A percentile compares a stretch with the other conserved stretches of the same genome.
phyloP scores from a whole-genome alignment of 345 rosid genomes.

The Pelargonium nanum region DNA sequence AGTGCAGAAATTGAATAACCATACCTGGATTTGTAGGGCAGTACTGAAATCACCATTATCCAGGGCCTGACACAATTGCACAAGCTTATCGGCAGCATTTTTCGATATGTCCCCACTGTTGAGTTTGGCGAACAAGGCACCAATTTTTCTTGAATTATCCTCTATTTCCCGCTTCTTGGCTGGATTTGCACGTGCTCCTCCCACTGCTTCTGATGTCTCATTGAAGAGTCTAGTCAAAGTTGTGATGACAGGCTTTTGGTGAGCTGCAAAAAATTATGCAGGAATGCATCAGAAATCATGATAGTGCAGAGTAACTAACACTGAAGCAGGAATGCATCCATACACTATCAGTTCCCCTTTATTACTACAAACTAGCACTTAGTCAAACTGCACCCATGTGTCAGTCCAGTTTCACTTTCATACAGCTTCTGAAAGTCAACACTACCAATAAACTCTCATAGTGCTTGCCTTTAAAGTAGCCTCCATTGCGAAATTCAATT shows the following conservation, averaged over 20 bases:
- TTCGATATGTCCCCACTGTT: constrained; percentile 82
- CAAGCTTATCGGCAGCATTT: constrained; percentile 87
- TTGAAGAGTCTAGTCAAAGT: constrained; percentile 84
- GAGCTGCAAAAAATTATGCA: constrained; percentile 39
- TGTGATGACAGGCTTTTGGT: constrained; percentile 56
- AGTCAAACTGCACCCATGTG: too few relatives aligned
- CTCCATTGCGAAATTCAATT: not conserved
- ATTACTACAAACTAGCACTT: too few relatives aligned
- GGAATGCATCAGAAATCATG: constrained; percentile 2
- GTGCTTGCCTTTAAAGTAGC: too few relatives aligned
- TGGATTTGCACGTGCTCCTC: constrained; percentile 90
- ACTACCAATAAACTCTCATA: not conserved
- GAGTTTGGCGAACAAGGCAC: constrained; percentile 86
- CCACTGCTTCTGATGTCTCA: constrained; percentile 91
- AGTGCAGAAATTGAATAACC: not conserved
- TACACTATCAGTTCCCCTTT: too few relatives aligned
- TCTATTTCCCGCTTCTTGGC: constrained; percentile 89
- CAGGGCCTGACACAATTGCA: constrained; percentile 80
- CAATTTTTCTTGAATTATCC: constrained; percentile 84
- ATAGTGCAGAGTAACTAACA: not conserved
- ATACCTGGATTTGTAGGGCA: constrained; percentile 91
- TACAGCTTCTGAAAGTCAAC: not conserved
- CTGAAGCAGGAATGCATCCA: not conserved
- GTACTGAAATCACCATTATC: constrained; percentile 62
- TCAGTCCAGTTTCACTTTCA: not conserved